Conservation (phyloP, 441 rosid species). For the Eruca vesicaria region DNA sequence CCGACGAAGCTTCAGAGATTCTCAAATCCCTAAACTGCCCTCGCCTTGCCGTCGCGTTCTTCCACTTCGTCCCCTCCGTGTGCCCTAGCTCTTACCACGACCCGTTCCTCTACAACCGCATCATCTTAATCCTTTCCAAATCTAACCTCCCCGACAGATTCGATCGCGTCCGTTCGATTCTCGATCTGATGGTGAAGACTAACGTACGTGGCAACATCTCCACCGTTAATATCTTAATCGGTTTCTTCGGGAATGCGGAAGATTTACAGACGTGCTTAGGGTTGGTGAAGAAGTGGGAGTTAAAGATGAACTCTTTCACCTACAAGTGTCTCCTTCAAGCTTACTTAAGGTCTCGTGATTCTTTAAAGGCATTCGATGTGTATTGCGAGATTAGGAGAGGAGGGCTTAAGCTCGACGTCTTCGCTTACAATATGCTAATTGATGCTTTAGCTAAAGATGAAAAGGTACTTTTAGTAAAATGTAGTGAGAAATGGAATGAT, state of each 20-base stretch:
- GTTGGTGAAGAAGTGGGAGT: conserved; percentile 68
- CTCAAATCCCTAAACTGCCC: conserved; percentile 78
- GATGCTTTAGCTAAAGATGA: conserved; percentile 80
- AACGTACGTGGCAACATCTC: conserved; percentile 67
- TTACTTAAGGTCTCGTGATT: conserved; percentile 63
- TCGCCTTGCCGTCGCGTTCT: conserved; percentile 61
- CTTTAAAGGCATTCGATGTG: conserved; percentile 52
- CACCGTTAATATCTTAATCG: conserved; percentile 72
- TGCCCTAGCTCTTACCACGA: conserved; percentile 55
- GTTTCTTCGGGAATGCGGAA: conserved; percentile 53
- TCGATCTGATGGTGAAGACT: conserved; percentile 60
- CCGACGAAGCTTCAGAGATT: conserved; percentile 73
- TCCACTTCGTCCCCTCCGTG: conserved; percentile 60
- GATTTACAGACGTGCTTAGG: conserved; percentile 59
- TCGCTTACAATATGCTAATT: conserved; percentile 86
- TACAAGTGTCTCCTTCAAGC: conserved; percentile 87
- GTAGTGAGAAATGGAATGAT: no score
- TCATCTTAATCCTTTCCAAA: conserved; percentile 70
- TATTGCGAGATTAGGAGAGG: conserved; percentile 68
- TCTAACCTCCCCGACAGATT: conserved; percentile 50
- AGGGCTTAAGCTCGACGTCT: conserved; percentile 69
- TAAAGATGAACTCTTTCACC: conserved; percentile 74
- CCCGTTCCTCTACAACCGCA: conserved; percentile 62
- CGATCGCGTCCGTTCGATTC: conserved; percentile 46
- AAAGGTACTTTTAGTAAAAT: conserved; percentile 48